These are phyloP conservation scores for Aspergillus viridinutans DNA, from an alignment of 2,329 filamentous ascomycete genomes.

Conservation along the genomic window DNA sequence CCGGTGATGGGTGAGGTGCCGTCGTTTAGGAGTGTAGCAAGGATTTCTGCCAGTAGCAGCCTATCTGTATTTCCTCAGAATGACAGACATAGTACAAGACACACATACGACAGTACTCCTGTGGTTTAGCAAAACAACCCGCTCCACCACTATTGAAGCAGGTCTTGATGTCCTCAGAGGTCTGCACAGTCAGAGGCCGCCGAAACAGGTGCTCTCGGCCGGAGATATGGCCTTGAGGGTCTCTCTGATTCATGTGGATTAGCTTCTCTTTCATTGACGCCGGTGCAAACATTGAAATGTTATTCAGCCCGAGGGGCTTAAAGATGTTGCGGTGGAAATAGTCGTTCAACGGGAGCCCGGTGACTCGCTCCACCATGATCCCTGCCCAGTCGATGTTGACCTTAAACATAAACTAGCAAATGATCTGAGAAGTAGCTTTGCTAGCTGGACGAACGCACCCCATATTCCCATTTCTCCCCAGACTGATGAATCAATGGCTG, in stretches of 20 bases:
- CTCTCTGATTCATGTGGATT: slow-evolving; percentile 55
- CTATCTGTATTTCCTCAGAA: not conserved
- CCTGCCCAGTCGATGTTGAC: slow-evolving; percentile 54
- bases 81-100: too few species aligned
- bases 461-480: slow-evolving; percentile 59
- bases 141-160: slow-evolving; percentile 60
- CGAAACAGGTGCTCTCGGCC: slow-evolving; percentile 50
- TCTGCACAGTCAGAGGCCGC: slow-evolving; percentile 43
- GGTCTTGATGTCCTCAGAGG: slow-evolving; percentile 40
- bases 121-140: slow-evolving; percentile 57
- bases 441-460: slow-evolving; percentile 30
- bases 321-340: slow-evolving; percentile 50
- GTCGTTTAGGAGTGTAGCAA: slow-evolving; percentile 61
- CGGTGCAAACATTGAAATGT: slow-evolving; percentile 56
- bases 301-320: slow-evolving; percentile 45
- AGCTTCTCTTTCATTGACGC: slow-evolving; percentile 52
- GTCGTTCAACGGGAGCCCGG: slow-evolving; percentile 43
- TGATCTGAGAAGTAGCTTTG: slow-evolving; percentile 14
- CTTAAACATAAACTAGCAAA: slow-evolving; percentile 26
- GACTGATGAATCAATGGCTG: slow-evolving; percentile 60
- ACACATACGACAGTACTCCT: slow-evolving; percentile 56
- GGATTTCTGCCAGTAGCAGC: slow-evolving; percentile 47
- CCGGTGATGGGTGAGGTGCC: slow-evolving; percentile 58
- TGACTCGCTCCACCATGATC: slow-evolving; percentile 45
- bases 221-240: slow-evolving; percentile 40